These are phyloP conservation scores for Cardamine occulta DNA, from an alignment of 345 rosid genomes.

Conservation along the genomic window DNA sequence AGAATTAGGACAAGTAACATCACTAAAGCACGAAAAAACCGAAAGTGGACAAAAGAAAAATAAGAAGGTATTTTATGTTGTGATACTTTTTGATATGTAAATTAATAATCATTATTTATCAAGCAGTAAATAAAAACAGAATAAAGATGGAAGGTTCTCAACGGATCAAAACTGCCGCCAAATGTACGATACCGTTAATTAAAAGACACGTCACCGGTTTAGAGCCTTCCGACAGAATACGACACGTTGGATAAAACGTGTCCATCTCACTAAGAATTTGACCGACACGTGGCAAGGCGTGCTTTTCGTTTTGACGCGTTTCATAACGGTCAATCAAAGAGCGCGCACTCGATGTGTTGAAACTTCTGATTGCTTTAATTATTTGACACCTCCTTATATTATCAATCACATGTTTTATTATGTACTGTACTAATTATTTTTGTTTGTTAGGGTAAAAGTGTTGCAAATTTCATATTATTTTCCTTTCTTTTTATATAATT, in stretches of 20 bases:
- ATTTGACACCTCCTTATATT: neutral
- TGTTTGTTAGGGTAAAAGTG: neutral
- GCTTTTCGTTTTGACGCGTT: slow-evolving; percentile 37
- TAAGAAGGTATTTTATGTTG: neutral
- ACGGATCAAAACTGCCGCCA: slow-evolving; percentile 45
- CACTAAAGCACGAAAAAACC: slow-evolving; percentile 12
- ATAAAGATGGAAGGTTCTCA: slow-evolving; percentile 24
- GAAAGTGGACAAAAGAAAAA: slow-evolving; percentile 34
- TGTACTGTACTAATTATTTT: neutral
- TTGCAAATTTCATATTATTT: neutral
- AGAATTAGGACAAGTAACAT: slow-evolving; percentile 20
- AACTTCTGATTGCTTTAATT: slow-evolving; percentile 25
- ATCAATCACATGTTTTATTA: neutral
- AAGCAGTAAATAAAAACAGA: slow-evolving; percentile 8
- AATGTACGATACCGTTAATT: slow-evolving; percentile 37
- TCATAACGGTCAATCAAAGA: slow-evolving; percentile 43
- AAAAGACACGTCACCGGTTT: slow-evolving; percentile 32
- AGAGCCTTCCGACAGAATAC: slow-evolving; percentile 33
- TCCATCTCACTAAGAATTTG: slow-evolving; percentile 20
- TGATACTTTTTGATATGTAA: slow-evolving; percentile 1
- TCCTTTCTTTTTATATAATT: neutral
- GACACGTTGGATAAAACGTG: slow-evolving; percentile 40
- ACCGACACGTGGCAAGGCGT: slow-evolving; percentile 24
- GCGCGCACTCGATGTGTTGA: slow-evolving; percentile 37
- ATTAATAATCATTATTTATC: neutral